A percentile compares a stretch with the other conserved stretches of the same genome.
Conservation (phyloP, 192 early-diverging fungal genomes). For the Ramicandelaber brevisporus region DNA sequence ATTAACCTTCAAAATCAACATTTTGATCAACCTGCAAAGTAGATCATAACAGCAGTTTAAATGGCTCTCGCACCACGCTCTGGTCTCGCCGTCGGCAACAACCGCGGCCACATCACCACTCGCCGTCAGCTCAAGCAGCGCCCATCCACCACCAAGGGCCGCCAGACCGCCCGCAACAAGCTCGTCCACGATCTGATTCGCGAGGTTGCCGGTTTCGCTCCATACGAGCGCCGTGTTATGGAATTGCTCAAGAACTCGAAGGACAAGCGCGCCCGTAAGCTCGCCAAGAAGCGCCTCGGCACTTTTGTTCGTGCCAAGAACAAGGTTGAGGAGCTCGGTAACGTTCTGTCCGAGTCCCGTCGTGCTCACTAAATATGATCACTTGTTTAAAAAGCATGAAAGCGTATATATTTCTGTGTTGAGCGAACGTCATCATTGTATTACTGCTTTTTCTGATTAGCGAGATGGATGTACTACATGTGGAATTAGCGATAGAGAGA, state of each 20-base stretch:
- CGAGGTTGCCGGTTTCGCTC: slow-evolving; percentile 91
- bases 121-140: slow-evolving; percentile 13
- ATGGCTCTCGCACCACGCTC: slow-evolving; percentile 33
- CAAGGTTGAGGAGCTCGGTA: slow-evolving; percentile 94
- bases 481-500: background rate
- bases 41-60: no score
- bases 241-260: slow-evolving; percentile 99
- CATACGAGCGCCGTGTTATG: slow-evolving; percentile 98
- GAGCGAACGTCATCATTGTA: slow-evolving; percentile 1
- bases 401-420: slow-evolving; percentile 1
- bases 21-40: no score
- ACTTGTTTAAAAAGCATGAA: background rate
- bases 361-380: slow-evolving; percentile 18
- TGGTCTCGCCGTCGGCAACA: slow-evolving; percentile 73
- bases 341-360: slow-evolving; percentile 81
- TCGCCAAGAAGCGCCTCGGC: slow-evolving; percentile 94
- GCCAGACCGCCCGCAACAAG: slow-evolving; percentile 45
- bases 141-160: slow-evolving; percentile 14
- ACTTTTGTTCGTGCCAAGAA: slow-evolving; percentile 90
- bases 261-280: slow-evolving; percentile 98
- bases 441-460: slow-evolving; percentile 1
- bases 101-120: slow-evolving; percentile 82
- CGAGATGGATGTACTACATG: background rate
- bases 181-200: slow-evolving; percentile 89
- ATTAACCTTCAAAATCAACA: no score